Conservation (phyloP, 805 yeast species). For the Candida easanensis region DNA sequence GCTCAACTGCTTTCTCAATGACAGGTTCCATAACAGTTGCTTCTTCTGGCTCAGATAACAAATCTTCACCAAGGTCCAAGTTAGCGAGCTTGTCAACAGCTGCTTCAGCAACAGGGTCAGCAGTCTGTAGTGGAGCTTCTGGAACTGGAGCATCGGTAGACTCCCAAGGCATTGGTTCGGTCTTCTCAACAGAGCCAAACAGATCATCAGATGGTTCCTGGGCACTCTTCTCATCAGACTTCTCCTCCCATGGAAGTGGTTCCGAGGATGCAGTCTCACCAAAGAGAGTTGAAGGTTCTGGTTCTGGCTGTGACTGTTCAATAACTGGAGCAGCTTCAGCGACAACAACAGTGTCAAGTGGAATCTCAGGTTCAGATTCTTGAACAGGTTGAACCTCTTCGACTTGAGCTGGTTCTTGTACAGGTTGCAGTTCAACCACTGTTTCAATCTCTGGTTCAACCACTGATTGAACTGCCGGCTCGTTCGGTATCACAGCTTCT, state of each 20-base stretch:
- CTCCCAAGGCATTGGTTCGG: conserved; percentile 2
- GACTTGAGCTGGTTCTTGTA: not conserved
- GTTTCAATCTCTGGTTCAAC: not conserved
- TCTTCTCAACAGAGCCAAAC: conserved; percentile 1
- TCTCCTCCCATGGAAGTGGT: conserved; percentile 4
- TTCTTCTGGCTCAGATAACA: not conserved
- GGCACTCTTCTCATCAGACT: not conserved
- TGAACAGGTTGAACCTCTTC: not conserved
- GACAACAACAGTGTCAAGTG: not conserved
- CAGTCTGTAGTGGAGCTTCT: conserved; percentile 17
- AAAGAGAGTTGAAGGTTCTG: not conserved
- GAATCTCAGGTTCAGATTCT: too few species aligned
- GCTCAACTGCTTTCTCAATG: not conserved
- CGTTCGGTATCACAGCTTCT: too few species aligned
- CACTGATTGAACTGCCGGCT: not conserved
- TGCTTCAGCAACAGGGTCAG: not conserved
- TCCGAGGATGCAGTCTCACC: not conserved
- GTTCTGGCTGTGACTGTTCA: not conserved
- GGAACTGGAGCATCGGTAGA: not conserved
- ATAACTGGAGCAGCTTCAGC: not conserved
- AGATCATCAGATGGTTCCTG: not conserved
- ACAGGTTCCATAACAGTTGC: not conserved
- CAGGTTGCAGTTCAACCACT: not conserved
- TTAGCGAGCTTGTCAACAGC: conserved; percentile 3
- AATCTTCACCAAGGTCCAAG: conserved; percentile 2